Base-by-base conservation (phyloP, 2,329 filamentous ascomycete genomes). In the Penicillium sp. region DNA sequence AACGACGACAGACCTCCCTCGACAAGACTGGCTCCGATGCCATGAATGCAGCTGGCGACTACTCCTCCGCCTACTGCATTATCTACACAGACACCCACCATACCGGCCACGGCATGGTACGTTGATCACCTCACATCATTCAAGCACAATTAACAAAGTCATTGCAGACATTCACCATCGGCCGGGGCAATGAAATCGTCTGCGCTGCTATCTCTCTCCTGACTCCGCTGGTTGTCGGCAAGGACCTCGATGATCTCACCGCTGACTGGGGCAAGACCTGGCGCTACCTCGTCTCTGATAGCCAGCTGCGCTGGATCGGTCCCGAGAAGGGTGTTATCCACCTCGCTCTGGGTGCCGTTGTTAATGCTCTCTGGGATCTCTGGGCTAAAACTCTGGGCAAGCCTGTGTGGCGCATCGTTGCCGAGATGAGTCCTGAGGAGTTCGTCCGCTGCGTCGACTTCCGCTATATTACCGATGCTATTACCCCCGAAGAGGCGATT, bases 1-100 rank as follows among this genome's bases (percentile, higher is more conserved):
- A 28, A 49, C 44, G 44, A 42, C n/a, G 6, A 13, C 54, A 81
- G 70, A 96, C 90, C n/a, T 95, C 90, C 35, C 83, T 96, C 53
- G 89, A 95, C 74, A 93, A 92, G 76, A 95, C 89, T n/a, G 90
- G 90, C 63, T 95, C 89, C 7, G 91, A 96, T 81, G 91, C 89
- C 65, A 96, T 95, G 91, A 95, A 96, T 67, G 87, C 88, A 3
- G 89, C 90, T 2, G 88, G 89, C 54, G 89, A 95, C 72, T 95
- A 95, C 74, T 95, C 89, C 1, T 80, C 90, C 10, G 90, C 91
- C n/a, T 96, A 95, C 77, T 95, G 89, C 70, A 92, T 95, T 63
- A 76, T 96, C 42, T 76, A 89, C 66, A 95, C 90, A 0, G 86
- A 95, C 67, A 85, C 86, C 0, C 52, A 63, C 20, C 56, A 67